Evolutionary conservation across 345 rosid genomes (phyloP).

Genomic region (Tarenaya hassleriana): DNA sequence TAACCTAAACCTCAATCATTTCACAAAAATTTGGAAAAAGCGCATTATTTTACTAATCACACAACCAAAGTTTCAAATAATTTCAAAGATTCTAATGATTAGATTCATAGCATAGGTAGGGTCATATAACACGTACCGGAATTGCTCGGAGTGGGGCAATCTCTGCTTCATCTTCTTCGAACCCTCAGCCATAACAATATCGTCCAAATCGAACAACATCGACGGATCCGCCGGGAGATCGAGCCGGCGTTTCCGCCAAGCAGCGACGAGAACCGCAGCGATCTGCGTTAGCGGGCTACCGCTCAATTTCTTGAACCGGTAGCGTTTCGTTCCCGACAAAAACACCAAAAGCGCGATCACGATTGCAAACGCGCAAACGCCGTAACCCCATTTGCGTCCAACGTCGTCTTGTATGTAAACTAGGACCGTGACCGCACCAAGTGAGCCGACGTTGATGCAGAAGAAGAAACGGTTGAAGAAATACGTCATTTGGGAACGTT

Average conservation of each 20-base stretch:
- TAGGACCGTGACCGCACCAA: slow-evolving; percentile 72
- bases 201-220: slow-evolving; percentile 48
- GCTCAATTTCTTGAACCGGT: slow-evolving; percentile 73
- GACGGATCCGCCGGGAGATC: slow-evolving; percentile 57
- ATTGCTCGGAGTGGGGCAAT: slow-evolving; percentile 65
- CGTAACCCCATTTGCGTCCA: slow-evolving; percentile 91
- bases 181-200: slow-evolving; percentile 36
- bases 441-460: slow-evolving; percentile 76
- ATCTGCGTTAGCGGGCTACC: slow-evolving; percentile 97
- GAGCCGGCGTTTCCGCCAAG: slow-evolving; percentile 56
- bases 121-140: slow-evolving; percentile 47
- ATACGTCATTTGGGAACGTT: slow-evolving; percentile 53
- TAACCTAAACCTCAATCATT: slow-evolving; percentile 20
- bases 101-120: too few relatives aligned
- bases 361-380: slow-evolving; percentile 71
- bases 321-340: slow-evolving; percentile 66
- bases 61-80: too few relatives aligned
- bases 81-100: too few relatives aligned
- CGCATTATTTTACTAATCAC: too few relatives aligned
- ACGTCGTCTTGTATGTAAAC: slow-evolving; percentile 82
- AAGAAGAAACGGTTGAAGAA: slow-evolving; percentile 98
- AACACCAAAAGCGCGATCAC: slow-evolving; percentile 47
- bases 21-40: background rate
- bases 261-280: slow-evolving; percentile 53
- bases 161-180: slow-evolving; percentile 56